A percentile compares a stretch with the other conserved stretches of the same genome.
These are phyloP conservation scores for Neophaeococcomyces mojaviensis DNA, from an alignment of 2,329 filamentous ascomycete genomes.

Conservation along the genomic window DNA sequence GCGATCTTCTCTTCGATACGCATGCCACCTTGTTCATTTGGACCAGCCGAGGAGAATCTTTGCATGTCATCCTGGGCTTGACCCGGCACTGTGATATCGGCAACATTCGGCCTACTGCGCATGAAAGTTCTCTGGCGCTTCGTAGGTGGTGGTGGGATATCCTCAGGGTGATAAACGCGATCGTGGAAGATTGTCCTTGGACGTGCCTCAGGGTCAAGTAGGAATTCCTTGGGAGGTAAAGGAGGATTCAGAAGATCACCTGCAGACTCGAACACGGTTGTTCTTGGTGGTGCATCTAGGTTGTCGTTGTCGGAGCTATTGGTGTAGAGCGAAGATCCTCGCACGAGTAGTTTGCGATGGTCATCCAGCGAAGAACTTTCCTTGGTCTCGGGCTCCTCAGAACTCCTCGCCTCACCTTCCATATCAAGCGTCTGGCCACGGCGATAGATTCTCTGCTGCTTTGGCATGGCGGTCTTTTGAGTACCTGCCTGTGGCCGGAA, in stretches of 20 bases:
- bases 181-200: constrained; percentile 94
- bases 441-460: constrained; percentile 64
- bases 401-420: constrained; percentile 33
- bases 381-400: constrained; percentile 1
- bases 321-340: constrained; percentile 45
- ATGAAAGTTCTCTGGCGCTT: constrained; percentile 35
- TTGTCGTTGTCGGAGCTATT: constrained; percentile 32
- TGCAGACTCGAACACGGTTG: constrained; percentile 90
- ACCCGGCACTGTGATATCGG: constrained; percentile 16
- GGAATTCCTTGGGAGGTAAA: constrained; percentile 69
- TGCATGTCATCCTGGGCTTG: constrained; percentile 9
- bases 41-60: constrained; percentile 23
- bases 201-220: constrained; percentile 73
- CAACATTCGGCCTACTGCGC: constrained; percentile 7
- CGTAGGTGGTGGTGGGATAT: constrained; percentile 74
- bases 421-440: constrained; percentile 66
- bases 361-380: constrained; percentile 30
- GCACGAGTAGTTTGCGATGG: constrained; percentile 28
- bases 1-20: constrained; percentile 97
- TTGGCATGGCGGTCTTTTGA: constrained; percentile 28
- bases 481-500: constrained; percentile 54
- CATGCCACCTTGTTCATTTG: constrained; percentile 50
- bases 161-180: constrained; percentile 83
- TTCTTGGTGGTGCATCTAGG: constrained; percentile 70
- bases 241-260: constrained; percentile 88